These are phyloP conservation scores for Lodderomyces margitis DNA, from an alignment of 1,139 yeast species.

Conservation along the genomic window DNA sequence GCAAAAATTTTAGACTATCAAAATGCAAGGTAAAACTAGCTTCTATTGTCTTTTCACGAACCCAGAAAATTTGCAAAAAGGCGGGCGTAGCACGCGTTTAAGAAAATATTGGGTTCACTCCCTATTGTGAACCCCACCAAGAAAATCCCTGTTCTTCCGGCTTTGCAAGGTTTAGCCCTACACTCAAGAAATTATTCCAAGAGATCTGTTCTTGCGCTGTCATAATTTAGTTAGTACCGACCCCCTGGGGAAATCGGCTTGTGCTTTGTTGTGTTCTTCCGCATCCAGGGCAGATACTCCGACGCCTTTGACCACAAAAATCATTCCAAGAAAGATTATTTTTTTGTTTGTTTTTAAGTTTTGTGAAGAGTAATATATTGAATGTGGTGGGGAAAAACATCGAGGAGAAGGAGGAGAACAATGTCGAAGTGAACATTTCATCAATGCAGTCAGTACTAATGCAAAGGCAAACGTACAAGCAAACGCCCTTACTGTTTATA, in stretches of 20 bases:
- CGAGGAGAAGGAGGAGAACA: too few species aligned
- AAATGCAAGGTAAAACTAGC: neutral
- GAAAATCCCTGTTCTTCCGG: neutral
- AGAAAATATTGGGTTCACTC: too few species aligned
- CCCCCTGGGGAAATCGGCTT: neutral
- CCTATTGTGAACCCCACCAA: too few species aligned
- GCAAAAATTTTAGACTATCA: neutral
- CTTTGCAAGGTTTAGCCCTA: neutral
- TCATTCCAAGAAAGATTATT: neutral
- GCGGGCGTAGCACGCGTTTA: neutral
- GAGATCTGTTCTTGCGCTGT: neutral
- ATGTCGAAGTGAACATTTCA: too few species aligned
- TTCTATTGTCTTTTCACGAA: neutral
- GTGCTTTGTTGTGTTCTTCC: neutral
- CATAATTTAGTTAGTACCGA: neutral
- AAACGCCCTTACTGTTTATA: too few species aligned
- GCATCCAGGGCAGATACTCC: conserved; percentile 2
- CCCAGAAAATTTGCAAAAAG: neutral
- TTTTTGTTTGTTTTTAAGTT: neutral
- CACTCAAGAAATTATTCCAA: neutral
- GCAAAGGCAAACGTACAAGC: neutral
- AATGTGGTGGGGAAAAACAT: neutral
- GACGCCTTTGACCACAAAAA: neutral
- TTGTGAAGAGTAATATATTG: neutral
- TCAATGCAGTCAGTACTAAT: too few species aligned